phyloP scores from a whole-genome alignment of 2,329 filamentous ascomycete species.

The Leptographium galeiforme region DNA sequence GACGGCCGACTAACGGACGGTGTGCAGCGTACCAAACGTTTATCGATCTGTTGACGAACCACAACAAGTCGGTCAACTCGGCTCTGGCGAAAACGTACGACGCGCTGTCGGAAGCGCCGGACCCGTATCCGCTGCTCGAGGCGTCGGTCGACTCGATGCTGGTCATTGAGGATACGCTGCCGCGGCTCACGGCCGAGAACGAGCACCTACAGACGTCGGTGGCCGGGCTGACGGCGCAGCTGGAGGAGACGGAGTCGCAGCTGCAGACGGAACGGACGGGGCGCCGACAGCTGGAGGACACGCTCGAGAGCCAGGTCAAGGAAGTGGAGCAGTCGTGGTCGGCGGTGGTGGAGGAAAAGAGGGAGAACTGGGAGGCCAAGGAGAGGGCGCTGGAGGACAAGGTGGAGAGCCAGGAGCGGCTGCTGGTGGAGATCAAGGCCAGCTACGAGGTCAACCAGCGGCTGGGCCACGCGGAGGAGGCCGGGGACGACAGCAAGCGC shows the following conservation, averaged over 20 bases:
- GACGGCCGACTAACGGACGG: not conserved
- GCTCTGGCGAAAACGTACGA: constrained; percentile 90
- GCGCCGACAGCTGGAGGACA: constrained; percentile 63
- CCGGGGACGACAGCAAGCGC: constrained; percentile 18
- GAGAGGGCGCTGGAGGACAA: constrained; percentile 84
- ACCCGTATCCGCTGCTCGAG: constrained; percentile 91
- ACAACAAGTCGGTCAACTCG: constrained; percentile 87
- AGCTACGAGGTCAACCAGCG: constrained; percentile 94
- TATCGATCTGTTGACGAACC: constrained; percentile 90
- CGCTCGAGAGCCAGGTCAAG: constrained; percentile 66
- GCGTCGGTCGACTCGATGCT: constrained; percentile 91
- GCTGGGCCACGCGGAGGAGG: constrained; percentile 53
- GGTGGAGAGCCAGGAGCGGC: constrained; percentile 79
- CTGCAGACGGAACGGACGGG: constrained; percentile 65
- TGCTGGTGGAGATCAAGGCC: constrained; percentile 89
- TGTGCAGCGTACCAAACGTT: constrained; percentile 81
- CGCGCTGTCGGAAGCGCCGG: constrained; percentile 84
- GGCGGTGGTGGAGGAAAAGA: constrained; percentile 82
- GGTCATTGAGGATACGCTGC: constrained; percentile 80
- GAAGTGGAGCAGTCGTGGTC: constrained; percentile 85
- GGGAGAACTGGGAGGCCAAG: constrained; percentile 91
- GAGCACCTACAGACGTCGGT: constrained; percentile 72
- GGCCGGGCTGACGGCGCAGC: constrained; percentile 58
- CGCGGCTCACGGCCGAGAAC: constrained; percentile 81
- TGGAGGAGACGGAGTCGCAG: constrained; percentile 70